Conservation (phyloP, 2,329 filamentous ascomycete species). For the Boeremia exigua region DNA sequence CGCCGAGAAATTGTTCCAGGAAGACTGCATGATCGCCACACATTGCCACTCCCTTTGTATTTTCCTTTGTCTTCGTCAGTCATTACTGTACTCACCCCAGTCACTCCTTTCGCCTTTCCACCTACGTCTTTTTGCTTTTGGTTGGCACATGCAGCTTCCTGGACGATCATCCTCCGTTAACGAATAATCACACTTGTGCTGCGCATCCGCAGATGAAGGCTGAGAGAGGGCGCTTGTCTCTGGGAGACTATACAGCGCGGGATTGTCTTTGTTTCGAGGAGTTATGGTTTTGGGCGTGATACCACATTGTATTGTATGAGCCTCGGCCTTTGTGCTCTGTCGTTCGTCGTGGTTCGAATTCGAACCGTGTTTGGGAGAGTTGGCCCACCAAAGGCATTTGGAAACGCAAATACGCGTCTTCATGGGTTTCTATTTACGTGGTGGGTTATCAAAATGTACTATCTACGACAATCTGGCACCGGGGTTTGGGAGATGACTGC, state of each 20-base stretch:
- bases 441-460: constrained; percentile 3
- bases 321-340: constrained; percentile 27
- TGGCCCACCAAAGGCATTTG: background rate
- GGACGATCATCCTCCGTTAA: background rate
- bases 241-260: constrained; percentile 31
- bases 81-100: constrained; percentile 32
- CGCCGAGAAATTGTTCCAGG: constrained; percentile 21
- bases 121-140: constrained; percentile 20
- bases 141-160: constrained; percentile 30
- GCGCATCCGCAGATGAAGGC: background rate
- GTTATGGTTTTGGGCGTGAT: constrained; percentile 28
- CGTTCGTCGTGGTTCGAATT: constrained; percentile 18
- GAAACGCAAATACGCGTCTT: background rate
- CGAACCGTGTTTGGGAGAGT: constrained; percentile 2
- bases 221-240: constrained; percentile 15
- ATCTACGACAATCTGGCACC: constrained; percentile 2
- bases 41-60: constrained; percentile 42
- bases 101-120: constrained; percentile 39
- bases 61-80: constrained; percentile 46
- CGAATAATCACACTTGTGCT: background rate
- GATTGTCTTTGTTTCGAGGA: constrained; percentile 28
- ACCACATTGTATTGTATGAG: constrained; percentile 35
- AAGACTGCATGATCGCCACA: constrained; percentile 36
- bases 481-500: constrained; percentile 9
- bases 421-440: background rate